Evolutionary conservation across 2,329 filamentous ascomycete genomes (phyloP).

Genomic region (Colletotrichum sp.): DNA sequence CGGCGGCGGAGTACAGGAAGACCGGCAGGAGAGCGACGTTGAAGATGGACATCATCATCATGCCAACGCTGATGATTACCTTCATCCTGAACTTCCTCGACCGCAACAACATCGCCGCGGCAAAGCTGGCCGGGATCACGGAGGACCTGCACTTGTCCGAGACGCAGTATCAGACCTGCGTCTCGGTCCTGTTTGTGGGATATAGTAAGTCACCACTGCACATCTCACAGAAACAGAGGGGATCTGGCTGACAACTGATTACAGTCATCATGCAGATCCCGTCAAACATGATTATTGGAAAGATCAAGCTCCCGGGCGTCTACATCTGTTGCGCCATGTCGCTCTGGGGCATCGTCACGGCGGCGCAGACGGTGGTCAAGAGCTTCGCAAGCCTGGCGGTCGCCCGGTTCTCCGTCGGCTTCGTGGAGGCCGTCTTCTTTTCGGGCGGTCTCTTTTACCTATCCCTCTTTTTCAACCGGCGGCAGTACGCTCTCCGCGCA

Average conservation of each 20-base stretch:
- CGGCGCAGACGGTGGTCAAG: not conserved
- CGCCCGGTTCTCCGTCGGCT: conserved; percentile 5
- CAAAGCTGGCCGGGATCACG: conserved; percentile 19
- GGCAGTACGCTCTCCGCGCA: not conserved
- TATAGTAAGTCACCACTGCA: conserved; percentile 1
- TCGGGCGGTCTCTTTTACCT: not conserved
- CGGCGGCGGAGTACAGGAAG: conserved; percentile 14
- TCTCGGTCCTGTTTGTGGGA: conserved; percentile 36
- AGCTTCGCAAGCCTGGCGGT: conserved; percentile 13
- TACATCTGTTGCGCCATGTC: conserved; percentile 25
- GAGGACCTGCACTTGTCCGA: conserved; percentile 20
- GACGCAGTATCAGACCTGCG: conserved; percentile 34
- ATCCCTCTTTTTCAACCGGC: not conserved
- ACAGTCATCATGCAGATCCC: not conserved
- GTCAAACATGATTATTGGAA: not conserved
- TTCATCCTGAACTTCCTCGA: conserved; percentile 6
- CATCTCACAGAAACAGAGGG: not conserved
- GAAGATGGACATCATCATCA: not conserved
- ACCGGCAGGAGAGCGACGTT: conserved; percentile 9
- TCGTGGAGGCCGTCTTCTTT: conserved; percentile 5
- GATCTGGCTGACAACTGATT: not conserved
- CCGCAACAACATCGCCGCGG: conserved; percentile 18
- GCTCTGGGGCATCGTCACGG: conserved; percentile 27
- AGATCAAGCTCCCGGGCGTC: not conserved
- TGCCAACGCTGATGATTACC: conserved; percentile 5